A percentile compares a stretch with the other conserved stretches of the same genome.
Evolutionary conservation across 768 basidiomycete species (phyloP).

Genomic region (Leccinum subtestaceum): DNA sequence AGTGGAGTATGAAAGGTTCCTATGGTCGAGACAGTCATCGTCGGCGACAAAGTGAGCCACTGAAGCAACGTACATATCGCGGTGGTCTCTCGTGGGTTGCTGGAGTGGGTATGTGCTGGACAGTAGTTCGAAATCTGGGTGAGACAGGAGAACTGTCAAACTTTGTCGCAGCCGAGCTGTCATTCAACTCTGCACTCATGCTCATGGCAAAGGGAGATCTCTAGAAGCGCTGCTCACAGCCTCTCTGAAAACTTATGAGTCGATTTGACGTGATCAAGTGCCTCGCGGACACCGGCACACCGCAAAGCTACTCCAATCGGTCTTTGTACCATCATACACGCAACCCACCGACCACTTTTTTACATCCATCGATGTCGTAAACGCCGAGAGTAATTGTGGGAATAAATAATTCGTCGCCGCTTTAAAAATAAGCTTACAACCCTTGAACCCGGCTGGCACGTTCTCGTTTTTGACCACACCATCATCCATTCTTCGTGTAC

Average conservation of each 20-base stretch:
- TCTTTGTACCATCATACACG: too few species aligned
- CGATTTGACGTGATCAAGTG: too few species aligned
- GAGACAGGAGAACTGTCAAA: slow-evolving; percentile 20
- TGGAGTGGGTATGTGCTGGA: slow-evolving; percentile 49
- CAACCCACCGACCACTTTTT: background rate
- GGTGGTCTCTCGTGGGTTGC: slow-evolving; percentile 34
- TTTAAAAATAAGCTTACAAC: slow-evolving; percentile 37
- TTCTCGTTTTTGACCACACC: slow-evolving; percentile 36
- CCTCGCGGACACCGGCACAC: too few species aligned
- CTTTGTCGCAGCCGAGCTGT: background rate
- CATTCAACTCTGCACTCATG: background rate
- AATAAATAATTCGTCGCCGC: slow-evolving; percentile 30
- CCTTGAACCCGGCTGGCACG: slow-evolving; percentile 34
- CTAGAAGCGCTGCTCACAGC: background rate
- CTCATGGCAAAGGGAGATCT: slow-evolving; percentile 4
- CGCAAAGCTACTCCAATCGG: too few species aligned
- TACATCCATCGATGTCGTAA: slow-evolving; percentile 14
- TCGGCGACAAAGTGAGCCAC: background rate
- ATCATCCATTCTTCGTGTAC: slow-evolving; percentile 33
- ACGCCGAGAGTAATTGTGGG: slow-evolving; percentile 8
- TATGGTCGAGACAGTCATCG: slow-evolving; percentile 6
- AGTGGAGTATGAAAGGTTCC: slow-evolving; percentile 34
- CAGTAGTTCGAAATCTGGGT: slow-evolving; percentile 42
- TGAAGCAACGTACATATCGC: slow-evolving; percentile 39
- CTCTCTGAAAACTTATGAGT: background rate